Evolutionary conservation across 176 grass and related monocot genomes (phyloP).

Genomic region (Ensete glaucum): DNA sequence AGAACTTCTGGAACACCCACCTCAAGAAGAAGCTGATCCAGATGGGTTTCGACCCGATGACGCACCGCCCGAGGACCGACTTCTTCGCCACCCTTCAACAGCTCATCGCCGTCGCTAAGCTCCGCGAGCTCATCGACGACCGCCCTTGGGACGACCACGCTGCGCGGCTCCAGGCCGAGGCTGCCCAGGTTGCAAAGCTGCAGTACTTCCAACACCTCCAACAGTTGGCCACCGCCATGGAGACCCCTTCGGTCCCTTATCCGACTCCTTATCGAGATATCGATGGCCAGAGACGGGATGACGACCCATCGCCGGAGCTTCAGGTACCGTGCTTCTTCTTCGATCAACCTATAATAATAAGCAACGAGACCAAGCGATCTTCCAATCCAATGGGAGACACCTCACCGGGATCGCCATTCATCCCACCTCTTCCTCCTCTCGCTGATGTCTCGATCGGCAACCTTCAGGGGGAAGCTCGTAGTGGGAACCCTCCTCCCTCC

Average conservation of each 20-base stretch:
- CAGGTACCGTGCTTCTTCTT: too few relatives aligned
- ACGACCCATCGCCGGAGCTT: too few relatives aligned
- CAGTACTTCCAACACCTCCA: conserved; percentile 54
- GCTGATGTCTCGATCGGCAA: too few relatives aligned
- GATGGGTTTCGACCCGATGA: conserved; percentile 98
- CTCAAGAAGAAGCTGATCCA: conserved; percentile 98
- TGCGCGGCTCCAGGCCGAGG: conserved; percentile 43
- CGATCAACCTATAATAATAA: too few relatives aligned
- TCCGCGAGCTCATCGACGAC: conserved; percentile 64
- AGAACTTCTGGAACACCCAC: conserved; percentile 99
- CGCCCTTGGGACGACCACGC: conserved; percentile 53
- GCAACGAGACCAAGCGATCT: too few relatives aligned
- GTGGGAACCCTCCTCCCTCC: too few relatives aligned
- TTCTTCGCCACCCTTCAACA: conserved; percentile 80
- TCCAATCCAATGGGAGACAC: too few relatives aligned
- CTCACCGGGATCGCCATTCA: too few relatives aligned
- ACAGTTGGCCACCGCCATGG: conserved; percentile 28
- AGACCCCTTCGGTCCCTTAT: neutral
- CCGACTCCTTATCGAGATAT: too few relatives aligned
- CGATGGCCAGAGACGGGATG: too few relatives aligned
- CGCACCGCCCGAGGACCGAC: conserved; percentile 76
- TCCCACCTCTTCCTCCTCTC: too few relatives aligned
- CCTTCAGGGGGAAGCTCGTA: too few relatives aligned
- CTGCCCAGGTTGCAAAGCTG: conserved; percentile 46
- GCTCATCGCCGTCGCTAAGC: conserved; percentile 65